Evolutionary conservation across 441 rosid genomes (phyloP).

Genomic region (Syzygium malaccense): DNA sequence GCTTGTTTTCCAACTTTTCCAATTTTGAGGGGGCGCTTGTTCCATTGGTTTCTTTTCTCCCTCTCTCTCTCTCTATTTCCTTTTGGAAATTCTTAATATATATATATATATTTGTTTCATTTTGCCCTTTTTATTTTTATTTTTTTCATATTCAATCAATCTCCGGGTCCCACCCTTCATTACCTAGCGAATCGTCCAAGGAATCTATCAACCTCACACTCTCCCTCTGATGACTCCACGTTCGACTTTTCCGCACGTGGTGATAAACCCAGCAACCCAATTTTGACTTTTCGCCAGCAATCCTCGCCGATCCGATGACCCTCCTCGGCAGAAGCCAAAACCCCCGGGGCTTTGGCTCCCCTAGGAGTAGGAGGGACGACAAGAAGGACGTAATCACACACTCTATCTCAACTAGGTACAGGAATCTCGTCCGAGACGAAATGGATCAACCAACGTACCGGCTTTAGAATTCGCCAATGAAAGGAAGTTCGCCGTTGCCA

Average conservation of each 20-base stretch:
- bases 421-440: background rate
- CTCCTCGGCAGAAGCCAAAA: background rate
- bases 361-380: background rate
- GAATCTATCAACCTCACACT: background rate
- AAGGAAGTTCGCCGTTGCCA: background rate
- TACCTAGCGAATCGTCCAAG: background rate
- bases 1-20: background rate
- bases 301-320: background rate
- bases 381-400: background rate
- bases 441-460: background rate
- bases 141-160: background rate
- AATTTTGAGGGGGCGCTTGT: background rate
- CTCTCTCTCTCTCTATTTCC: fast-evolving
- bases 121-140: background rate
- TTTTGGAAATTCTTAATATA: background rate
- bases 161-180: background rate
- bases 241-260: background rate
- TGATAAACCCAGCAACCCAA: background rate
- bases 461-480: background rate
- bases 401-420: background rate
- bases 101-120: background rate
- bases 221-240: background rate
- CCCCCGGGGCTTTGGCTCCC: background rate
- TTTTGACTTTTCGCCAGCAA: background rate
- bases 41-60: background rate